Percentiles rank a stretch among this genome's conserved stretches.
Conservation (phyloP, 2,329 filamentous ascomycete genomes). For the Aspergillus fumigatiaffinis region DNA sequence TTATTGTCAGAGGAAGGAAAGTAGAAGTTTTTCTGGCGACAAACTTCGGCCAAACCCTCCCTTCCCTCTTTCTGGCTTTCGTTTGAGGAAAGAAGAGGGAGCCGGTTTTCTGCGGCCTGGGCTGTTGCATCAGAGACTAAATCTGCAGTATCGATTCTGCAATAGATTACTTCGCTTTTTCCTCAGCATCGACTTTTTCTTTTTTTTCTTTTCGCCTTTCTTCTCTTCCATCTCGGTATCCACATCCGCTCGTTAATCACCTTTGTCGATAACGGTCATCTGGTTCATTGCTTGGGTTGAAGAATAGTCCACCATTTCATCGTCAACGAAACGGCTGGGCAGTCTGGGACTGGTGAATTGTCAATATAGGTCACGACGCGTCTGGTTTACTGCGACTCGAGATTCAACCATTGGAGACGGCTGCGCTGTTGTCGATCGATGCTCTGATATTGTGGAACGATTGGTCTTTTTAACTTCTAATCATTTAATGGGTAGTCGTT, state of each 20-base stretch:
- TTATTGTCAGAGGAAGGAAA: background rate
- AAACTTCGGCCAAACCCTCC: constrained; percentile 7
- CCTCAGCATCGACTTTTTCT: background rate
- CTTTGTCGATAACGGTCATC: background rate
- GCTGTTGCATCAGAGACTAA: background rate
- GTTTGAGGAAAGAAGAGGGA: constrained; percentile 27
- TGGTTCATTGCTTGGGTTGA: background rate
- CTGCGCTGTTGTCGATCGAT: constrained; percentile 7
- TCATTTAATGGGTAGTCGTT: constrained; percentile 28
- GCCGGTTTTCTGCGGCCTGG: constrained; percentile 3
- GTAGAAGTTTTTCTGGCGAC: background rate
- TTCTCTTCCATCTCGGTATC: background rate
- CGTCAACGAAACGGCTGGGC: constrained; percentile 2
- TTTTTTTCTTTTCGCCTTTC: background rate
- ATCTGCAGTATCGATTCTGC: background rate
- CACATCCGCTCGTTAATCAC: background rate
- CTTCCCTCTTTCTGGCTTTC: constrained; percentile 24
- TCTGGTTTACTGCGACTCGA: constrained; percentile 2
- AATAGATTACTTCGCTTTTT: background rate
- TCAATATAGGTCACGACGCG: constrained; percentile 12
- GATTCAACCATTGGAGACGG: background rate
- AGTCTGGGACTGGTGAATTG: constrained; percentile 19
- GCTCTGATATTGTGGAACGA: constrained; percentile 4
- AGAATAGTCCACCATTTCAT: background rate
- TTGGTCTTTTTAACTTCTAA: constrained; percentile 9